Percentiles rank a stretch among this genome's conserved stretches.
Evolutionary conservation across 345 rosid species (phyloP).

Genomic region (Atalantia buxifolia): DNA sequence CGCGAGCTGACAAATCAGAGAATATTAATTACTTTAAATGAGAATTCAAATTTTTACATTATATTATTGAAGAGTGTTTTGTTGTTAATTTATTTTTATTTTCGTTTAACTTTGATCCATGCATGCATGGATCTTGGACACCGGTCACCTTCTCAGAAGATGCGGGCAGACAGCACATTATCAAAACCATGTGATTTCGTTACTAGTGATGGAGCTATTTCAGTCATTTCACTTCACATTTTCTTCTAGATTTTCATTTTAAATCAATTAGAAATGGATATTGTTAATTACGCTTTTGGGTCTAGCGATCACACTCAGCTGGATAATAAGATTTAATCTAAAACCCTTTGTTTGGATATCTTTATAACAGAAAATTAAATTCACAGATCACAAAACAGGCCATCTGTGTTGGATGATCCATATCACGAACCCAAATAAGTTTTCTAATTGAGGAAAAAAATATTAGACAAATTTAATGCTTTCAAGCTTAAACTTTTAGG

Average conservation of each 20-base stretch:
- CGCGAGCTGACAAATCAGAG: conserved; percentile 1
- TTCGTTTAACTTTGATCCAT: not conserved
- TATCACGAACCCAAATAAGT: no score
- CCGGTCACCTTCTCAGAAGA: not conserved
- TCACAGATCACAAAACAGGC: no score
- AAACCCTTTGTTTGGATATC: no score
- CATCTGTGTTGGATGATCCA: no score
- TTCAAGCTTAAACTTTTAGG: no score
- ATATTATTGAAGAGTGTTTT: not conserved
- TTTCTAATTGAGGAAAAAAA: no score
- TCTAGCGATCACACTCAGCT: no score
- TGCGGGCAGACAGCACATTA: not conserved
- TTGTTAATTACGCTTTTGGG: no score
- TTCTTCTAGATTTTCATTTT: not conserved
- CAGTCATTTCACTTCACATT: not conserved
- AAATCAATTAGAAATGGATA: not conserved
- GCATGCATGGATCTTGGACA: not conserved
- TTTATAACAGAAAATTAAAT: no score
- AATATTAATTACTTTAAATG: no score
- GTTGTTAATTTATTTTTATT: not conserved
- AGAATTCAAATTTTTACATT: not conserved
- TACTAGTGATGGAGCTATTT: not conserved
- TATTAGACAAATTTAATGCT: no score
- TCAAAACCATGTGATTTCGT: not conserved
- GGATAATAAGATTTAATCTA: no score